Evolutionary conservation across 257 asterid genomes (phyloP).

Genomic region (Lantana camara): DNA sequence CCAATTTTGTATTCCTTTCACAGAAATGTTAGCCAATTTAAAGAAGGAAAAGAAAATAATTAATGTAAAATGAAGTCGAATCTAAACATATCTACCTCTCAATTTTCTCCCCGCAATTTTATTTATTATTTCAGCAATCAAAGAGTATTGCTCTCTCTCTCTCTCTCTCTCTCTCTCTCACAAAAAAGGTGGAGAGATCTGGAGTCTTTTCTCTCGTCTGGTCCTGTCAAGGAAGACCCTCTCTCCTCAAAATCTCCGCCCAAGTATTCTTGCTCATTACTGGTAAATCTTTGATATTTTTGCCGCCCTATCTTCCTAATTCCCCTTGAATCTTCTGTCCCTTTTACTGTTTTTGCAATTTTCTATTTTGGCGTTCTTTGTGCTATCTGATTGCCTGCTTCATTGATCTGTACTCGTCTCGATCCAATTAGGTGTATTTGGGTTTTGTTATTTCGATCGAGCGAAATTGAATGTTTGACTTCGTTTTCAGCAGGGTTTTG

Average conservation of each 20-base stretch:
- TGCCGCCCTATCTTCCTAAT: neutral
- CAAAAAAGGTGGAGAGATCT: slow-evolving; percentile 29
- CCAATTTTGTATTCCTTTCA: too few relatives aligned
- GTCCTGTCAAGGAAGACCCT: slow-evolving; percentile 29
- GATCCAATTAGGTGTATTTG: slow-evolving; percentile 4
- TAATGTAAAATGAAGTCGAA: too few relatives aligned
- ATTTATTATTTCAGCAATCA: slow-evolving; percentile 19
- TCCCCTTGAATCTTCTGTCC: slow-evolving; percentile 6
- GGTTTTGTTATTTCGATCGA: slow-evolving; percentile 11
- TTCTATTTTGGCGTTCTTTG: neutral
- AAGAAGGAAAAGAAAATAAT: too few relatives aligned
- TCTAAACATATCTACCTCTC: too few relatives aligned
- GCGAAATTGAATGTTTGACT: slow-evolving; percentile 29
- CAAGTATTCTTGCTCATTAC: slow-evolving; percentile 6
- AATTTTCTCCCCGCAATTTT: neutral
- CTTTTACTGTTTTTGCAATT: neutral
- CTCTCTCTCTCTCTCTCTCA: slow-evolving; percentile 6
- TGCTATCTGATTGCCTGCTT: slow-evolving; percentile 1
- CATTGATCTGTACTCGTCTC: slow-evolving; percentile 35
- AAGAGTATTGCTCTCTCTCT: slow-evolving; percentile 19
- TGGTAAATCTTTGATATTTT: slow-evolving; percentile 16
- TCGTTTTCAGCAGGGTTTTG: neutral
- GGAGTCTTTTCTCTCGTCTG: slow-evolving; percentile 24
- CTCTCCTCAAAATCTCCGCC: slow-evolving; percentile 36
- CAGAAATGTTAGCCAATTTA: too few relatives aligned